phyloP scores from a whole-genome alignment of 2,329 filamentous ascomycete genomes.

The Cordyceps sp. region DNA sequence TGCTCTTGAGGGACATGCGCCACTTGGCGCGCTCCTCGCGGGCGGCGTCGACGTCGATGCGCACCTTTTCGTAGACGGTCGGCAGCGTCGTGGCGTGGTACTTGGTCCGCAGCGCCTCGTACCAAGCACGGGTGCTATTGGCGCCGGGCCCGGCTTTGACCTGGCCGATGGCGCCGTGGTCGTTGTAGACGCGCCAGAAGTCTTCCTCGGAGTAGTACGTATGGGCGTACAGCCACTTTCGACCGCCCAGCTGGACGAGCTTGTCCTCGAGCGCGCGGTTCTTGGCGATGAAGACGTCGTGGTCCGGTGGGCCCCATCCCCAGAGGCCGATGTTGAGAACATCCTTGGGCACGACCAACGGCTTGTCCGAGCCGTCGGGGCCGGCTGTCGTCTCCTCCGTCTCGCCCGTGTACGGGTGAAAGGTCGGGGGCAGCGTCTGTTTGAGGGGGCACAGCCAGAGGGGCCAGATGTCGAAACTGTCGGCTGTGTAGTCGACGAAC shows the following conservation, averaged over 20 bases:
- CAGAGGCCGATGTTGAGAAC: constrained; percentile 58
- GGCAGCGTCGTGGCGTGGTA: constrained; percentile 47
- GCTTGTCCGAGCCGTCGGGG: no score
- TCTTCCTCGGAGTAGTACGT: constrained; percentile 63
- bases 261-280: constrained; percentile 59
- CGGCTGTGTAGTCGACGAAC: constrained; percentile 38
- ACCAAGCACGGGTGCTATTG: no score
- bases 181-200: constrained; percentile 50
- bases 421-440: constrained; percentile 30
- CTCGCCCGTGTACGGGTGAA: constrained; percentile 32
- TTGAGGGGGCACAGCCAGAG: constrained; percentile 42
- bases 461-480: constrained; percentile 37
- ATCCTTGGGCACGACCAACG: constrained; percentile 8
- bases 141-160: no score
- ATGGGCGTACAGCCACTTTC: constrained; percentile 81
- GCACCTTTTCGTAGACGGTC: constrained; percentile 55
- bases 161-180: no score
- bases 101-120: constrained; percentile 43
- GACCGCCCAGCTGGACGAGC: constrained; percentile 51
- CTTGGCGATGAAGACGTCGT: constrained; percentile 43
- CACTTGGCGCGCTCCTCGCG: constrained; percentile 19
- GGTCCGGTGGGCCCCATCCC: constrained; percentile 51
- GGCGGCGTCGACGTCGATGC: constrained; percentile 32
- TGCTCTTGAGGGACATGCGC: constrained; percentile 26
- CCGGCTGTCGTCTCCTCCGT: no score